Conservation (phyloP, 768 basidiomycete species). For the Leccinellum rugosiceps region DNA sequence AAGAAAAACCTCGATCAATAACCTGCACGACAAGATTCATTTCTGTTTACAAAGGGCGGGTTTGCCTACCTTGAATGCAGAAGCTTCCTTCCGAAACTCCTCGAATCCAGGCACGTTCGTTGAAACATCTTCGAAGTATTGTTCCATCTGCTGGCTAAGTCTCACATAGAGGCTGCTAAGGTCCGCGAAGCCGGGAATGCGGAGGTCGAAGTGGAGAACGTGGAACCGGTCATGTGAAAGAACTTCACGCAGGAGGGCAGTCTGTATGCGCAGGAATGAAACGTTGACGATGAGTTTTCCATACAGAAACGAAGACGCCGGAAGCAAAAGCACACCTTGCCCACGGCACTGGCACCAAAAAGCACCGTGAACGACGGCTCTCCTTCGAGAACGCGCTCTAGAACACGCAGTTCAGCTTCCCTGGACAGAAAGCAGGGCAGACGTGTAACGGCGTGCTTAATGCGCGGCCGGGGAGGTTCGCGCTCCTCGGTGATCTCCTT, state of each 20-base stretch:
- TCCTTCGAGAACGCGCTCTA: slow-evolving; percentile 60
- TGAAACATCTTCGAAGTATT: slow-evolving; percentile 69
- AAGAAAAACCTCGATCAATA: slow-evolving; percentile 4
- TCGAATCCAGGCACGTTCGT: slow-evolving; percentile 58
- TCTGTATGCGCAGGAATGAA: slow-evolving; percentile 38
- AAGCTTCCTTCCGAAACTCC: slow-evolving; percentile 71
- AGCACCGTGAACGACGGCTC: slow-evolving; percentile 79
- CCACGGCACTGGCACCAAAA: slow-evolving; percentile 78
- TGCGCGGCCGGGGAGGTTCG: slow-evolving; percentile 61
- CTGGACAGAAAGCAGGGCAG: slow-evolving; percentile 74
- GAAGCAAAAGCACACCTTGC: slow-evolving; percentile 52
- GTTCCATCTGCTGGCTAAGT: slow-evolving; percentile 77
- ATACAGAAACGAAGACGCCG: not conserved
- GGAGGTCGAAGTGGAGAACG: slow-evolving; percentile 80
- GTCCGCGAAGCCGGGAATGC: slow-evolving; percentile 83
- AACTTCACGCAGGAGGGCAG: slow-evolving; percentile 74
- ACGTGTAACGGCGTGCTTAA: slow-evolving; percentile 75
- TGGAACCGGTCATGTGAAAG: slow-evolving; percentile 67
- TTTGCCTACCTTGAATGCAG: slow-evolving; percentile 67
- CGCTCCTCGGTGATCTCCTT: slow-evolving; percentile 68
- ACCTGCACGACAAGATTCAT: not conserved
- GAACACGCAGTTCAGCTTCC: slow-evolving; percentile 58
- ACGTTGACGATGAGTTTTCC: not conserved
- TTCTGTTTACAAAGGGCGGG: not conserved
- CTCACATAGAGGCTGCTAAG: slow-evolving; percentile 73